Conservation (phyloP, 2,329 filamentous ascomycete genomes). For the Penicillium hesseltinei region DNA sequence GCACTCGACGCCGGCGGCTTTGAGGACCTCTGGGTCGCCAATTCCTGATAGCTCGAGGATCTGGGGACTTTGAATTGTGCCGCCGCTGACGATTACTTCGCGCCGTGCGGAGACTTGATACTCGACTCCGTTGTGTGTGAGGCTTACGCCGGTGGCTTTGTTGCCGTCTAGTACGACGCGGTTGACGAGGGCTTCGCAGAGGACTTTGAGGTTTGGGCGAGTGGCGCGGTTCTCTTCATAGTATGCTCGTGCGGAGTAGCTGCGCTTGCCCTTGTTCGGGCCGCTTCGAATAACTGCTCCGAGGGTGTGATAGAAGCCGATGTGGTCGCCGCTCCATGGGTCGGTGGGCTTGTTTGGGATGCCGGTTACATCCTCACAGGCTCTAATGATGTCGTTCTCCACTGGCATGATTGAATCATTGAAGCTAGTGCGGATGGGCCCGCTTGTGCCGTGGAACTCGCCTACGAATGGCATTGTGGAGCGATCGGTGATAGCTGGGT, state of each 20-base stretch:
- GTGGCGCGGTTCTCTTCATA: slow-evolving; percentile 31
- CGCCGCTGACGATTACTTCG: slow-evolving; percentile 61
- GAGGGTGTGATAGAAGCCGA: slow-evolving; percentile 38
- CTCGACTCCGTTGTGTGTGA: slow-evolving; percentile 39
- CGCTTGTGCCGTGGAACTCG: slow-evolving; percentile 17
- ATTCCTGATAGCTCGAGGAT: slow-evolving; percentile 62
- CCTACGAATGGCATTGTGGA: slow-evolving; percentile 18
- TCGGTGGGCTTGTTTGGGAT: slow-evolving; percentile 16
- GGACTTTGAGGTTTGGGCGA: slow-evolving; percentile 47
- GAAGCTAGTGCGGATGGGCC: slow-evolving; percentile 17
- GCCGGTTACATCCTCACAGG: slow-evolving; percentile 13
- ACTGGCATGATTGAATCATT: slow-evolving; percentile 16
- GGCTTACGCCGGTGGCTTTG: slow-evolving; percentile 41
- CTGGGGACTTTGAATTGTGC: slow-evolving; percentile 57
- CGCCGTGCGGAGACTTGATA: slow-evolving; percentile 35
- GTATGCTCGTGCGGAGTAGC: slow-evolving; percentile 44
- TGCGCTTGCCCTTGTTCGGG: slow-evolving; percentile 32
- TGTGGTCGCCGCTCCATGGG: slow-evolving; percentile 38
- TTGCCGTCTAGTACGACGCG: slow-evolving; percentile 23
- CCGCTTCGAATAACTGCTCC: slow-evolving; percentile 31
- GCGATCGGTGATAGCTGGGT: slow-evolving; percentile 20
- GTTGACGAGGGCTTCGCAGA: slow-evolving; percentile 47
- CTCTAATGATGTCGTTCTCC: slow-evolving; percentile 22
- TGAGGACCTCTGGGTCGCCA: slow-evolving; percentile 48
- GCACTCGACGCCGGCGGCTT: slow-evolving; percentile 40